These are phyloP conservation scores for Dictyostelium discoideum DNA, from an alignment of 78 protist genomes.

Conservation along the genomic window DNA sequence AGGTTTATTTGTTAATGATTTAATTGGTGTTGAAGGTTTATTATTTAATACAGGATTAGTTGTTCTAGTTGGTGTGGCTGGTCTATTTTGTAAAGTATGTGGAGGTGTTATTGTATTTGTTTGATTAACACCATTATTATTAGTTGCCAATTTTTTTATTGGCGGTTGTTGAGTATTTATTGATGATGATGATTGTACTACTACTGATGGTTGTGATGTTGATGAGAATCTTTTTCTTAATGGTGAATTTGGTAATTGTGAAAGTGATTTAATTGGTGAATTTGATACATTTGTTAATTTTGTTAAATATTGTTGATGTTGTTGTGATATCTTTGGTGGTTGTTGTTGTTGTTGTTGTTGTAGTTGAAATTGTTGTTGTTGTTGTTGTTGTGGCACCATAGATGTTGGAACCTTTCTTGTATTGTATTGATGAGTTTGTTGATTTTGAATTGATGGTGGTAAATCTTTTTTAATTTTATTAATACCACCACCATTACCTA, in stretches of 20 bases:
- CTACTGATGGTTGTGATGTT: background rate
- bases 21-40: background rate
- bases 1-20: background rate
- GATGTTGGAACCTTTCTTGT: slow-evolving; percentile 23
- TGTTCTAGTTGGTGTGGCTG: slow-evolving; percentile 39
- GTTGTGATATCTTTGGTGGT: slow-evolving; percentile 2
- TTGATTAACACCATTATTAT: background rate
- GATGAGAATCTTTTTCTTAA: slow-evolving; percentile 6
- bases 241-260: slow-evolving; percentile 7
- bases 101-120: background rate
- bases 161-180: background rate
- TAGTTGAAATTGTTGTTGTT: background rate
- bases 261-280: slow-evolving; percentile 17
- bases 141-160: background rate
- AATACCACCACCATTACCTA: background rate
- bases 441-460: slow-evolving; percentile 30
- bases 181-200: background rate
- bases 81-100: background rate
- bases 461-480: background rate
- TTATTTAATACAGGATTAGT: background rate
- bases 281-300: background rate
- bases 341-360: background rate
- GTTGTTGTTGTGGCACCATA: background rate
- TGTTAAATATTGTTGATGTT: slow-evolving; percentile 2
- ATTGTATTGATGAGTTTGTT: slow-evolving; percentile 48